Base-by-base conservation (phyloP, 2,329 filamentous ascomycete genomes). In the Cladosporium phlei region DNA sequence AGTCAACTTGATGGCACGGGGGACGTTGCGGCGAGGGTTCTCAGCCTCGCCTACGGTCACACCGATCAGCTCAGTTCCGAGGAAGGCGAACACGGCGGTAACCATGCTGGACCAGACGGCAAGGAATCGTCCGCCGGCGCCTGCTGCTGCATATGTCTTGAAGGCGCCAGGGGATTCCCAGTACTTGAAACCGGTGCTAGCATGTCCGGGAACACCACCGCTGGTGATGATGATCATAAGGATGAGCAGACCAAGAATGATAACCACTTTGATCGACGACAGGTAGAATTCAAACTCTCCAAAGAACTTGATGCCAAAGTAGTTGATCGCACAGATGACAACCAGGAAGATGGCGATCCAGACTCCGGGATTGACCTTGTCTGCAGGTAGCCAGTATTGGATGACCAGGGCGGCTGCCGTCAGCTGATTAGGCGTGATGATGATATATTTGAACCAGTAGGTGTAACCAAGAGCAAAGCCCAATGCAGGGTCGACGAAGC, bases 341-440 rank as follows among this genome's bases (percentile, higher is more conserved):
- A 72, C 58, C 8, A 74, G 56, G 58, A 74, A 73, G 14, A 74
- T 75, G 29, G 87, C 76, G 47, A 94, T 89, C 69, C 82, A 93
- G 10, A 91, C 85, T 40, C 85, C 87, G 0, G 86, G 82, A 59
- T 91, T 90, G 47, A 91, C 46, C 21, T 21, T 22, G 1, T 56
- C 54, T 11, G 55, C 49, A 1, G 73, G 64, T 9, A 87, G 69
- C 88, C 88, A 94, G 59, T 82, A 89, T 55, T 85, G 80, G 48
- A 94, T 85, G 48, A 91, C 85, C 28, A 94, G 68, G 4, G 86
- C 79, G n/a, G 78, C 80, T 21, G 88, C 88, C 1, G 87, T 93
- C 29, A 94, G 71, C 63, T 94, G 87, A 60, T 93, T 93, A 1
- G 88, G 87, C 1, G 86, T 89, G 39, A 86, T 78, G 59, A 94